These are phyloP conservation scores for Saccharomyces hybrid DNA, from an alignment of 1,139 yeast genomes.

Conservation along the genomic window DNA sequence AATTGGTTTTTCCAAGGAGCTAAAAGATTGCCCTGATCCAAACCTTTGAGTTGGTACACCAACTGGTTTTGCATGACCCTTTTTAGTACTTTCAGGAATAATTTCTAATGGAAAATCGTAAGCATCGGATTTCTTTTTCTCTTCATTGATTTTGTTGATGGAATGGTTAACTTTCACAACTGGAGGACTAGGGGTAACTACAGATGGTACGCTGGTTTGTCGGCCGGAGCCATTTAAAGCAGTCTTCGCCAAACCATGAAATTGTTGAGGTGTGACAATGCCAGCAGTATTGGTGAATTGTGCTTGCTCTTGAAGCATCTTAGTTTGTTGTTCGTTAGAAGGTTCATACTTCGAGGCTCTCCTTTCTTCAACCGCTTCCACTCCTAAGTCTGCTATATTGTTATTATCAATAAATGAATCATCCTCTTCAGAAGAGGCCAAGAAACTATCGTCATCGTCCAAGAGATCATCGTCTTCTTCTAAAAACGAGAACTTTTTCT, in stretches of 20 bases:
- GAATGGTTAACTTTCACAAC: conserved; percentile 19
- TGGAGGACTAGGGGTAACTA: background rate
- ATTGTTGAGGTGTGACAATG: conserved; percentile 8
- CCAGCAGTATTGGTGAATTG: background rate
- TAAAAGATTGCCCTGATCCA: background rate
- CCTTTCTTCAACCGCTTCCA: conserved; percentile 1
- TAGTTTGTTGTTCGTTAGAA: background rate
- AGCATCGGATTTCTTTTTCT: conserved; percentile 59
- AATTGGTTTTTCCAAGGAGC: background rate
- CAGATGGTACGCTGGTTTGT: background rate
- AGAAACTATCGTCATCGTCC: conserved; percentile 27
- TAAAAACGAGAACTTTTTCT: conserved; percentile 23
- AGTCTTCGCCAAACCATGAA: background rate
- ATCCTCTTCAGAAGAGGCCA: conserved; percentile 21
- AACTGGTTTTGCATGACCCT: conserved; percentile 33
- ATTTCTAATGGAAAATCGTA: conserved; percentile 72
- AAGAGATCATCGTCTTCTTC: conserved; percentile 27
- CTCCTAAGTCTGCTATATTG: background rate
- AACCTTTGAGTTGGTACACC: conserved; percentile 20
- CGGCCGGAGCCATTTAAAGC: background rate
- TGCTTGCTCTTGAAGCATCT: background rate
- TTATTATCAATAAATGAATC: background rate
- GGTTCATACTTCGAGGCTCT: conserved; percentile 5
- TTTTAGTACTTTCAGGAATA: conserved; percentile 35
- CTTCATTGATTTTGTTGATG: conserved; percentile 35